Conservation (phyloP, 345 rosid genomes). For the Noccaea caerulescens region DNA sequence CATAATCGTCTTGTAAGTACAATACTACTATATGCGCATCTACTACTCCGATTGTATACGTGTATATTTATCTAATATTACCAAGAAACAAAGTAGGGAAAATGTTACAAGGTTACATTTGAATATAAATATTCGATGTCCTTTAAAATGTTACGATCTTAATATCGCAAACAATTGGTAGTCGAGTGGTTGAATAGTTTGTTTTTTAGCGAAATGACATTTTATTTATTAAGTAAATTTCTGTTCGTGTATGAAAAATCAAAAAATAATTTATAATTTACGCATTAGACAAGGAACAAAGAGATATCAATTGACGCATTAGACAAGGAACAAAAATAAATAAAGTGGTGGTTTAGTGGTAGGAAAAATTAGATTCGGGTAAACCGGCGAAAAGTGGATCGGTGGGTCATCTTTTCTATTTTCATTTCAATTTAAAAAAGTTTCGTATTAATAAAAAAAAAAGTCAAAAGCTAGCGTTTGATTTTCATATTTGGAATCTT, state of each 20-base stretch:
- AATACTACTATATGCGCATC: background rate
- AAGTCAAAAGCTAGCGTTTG: slow-evolving; percentile 37
- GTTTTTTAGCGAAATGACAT: background rate
- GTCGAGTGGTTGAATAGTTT: background rate
- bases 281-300: slow-evolving; percentile 22
- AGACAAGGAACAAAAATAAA: slow-evolving; percentile 8
- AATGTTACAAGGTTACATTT: background rate
- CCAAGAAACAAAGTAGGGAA: background rate
- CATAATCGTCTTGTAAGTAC: background rate
- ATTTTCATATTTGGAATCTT: slow-evolving; percentile 36
- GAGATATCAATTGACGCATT: slow-evolving; percentile 22
- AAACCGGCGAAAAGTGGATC: slow-evolving; percentile 7
- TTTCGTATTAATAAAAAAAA: slow-evolving; percentile 1
- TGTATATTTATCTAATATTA: background rate
- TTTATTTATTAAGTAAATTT: background rate
- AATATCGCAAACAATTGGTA: background rate
- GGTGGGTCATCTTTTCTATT: slow-evolving; percentile 4
- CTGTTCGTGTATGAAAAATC: background rate
- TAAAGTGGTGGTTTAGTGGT: slow-evolving; percentile 26
- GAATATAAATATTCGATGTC: background rate
- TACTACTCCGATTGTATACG: background rate
- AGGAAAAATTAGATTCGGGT: slow-evolving; percentile 27
- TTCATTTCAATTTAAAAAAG: background rate
- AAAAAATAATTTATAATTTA: background rate
- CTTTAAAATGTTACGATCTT: background rate